Conservation (phyloP, 2,329 filamentous ascomycete genomes). For the Fusarium scirpi region DNA sequence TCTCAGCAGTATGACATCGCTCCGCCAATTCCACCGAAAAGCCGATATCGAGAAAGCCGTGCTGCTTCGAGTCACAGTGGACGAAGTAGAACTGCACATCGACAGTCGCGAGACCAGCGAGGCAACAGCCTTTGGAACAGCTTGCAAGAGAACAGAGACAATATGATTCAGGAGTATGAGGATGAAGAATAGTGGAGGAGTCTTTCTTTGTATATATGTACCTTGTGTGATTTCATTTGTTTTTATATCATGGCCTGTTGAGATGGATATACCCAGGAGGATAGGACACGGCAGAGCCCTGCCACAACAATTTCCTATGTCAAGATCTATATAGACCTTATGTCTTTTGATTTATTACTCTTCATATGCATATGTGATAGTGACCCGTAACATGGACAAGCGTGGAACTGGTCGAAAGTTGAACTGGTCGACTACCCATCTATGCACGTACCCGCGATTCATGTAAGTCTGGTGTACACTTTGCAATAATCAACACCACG, state of each 20-base stretch:
- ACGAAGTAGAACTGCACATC: neutral
- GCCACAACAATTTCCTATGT: slow-evolving; percentile 15
- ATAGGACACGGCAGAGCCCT: slow-evolving; percentile 5
- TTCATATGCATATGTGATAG: neutral
- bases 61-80: neutral
- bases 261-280: slow-evolving; percentile 21
- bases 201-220: neutral
- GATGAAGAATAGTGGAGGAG: slow-evolving; percentile 5
- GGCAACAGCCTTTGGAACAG: slow-evolving; percentile 1
- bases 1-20: slow-evolving; percentile 4
- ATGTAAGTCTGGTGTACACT: neutral
- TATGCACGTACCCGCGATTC: neutral
- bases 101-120: neutral
- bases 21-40: neutral
- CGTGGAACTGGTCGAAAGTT: neutral
- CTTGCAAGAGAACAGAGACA: neutral
- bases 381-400: neutral
- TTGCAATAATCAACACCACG: neutral
- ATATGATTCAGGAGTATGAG: neutral
- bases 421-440: neutral
- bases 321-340: neutral
- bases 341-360: neutral
- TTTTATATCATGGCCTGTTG: neutral
- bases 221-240: neutral
- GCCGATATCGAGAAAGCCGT: neutral